Evolutionary conservation across 2,329 filamentous ascomycete species (phyloP).

Genomic region (Beauveria rudraprayagi): DNA sequence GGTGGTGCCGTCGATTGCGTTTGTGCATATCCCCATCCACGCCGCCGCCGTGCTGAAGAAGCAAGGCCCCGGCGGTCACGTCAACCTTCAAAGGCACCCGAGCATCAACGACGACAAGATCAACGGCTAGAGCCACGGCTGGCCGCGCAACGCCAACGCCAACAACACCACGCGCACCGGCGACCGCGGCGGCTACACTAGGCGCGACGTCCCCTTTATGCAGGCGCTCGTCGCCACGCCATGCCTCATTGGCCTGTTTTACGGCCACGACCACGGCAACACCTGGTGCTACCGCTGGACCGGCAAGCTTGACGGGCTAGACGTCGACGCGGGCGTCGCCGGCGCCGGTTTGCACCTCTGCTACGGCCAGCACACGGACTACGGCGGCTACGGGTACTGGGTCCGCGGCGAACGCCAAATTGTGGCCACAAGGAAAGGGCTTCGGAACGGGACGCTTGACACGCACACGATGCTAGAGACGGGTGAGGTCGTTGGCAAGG

Average conservation of each 20-base stretch:
- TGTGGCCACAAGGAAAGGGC: slow-evolving; percentile 22
- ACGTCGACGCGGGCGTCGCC: slow-evolving; percentile 10
- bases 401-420: slow-evolving; percentile 41
- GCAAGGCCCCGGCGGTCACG: slow-evolving; percentile 12
- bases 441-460: slow-evolving; percentile 34
- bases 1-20: slow-evolving; percentile 36
- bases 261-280: slow-evolving; percentile 52
- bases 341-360: slow-evolving; percentile 28
- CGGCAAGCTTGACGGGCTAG: slow-evolving; percentile 15
- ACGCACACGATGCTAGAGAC: slow-evolving; percentile 52
- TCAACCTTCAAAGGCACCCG: slow-evolving; percentile 22
- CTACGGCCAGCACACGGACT: slow-evolving; percentile 55
- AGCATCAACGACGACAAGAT: slow-evolving; percentile 26
- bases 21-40: slow-evolving; percentile 39
- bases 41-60: slow-evolving; percentile 21
- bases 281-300: slow-evolving; percentile 40
- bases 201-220: slow-evolving; percentile 49
- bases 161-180: neutral
- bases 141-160: slow-evolving; percentile 18
- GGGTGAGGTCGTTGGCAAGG: slow-evolving; percentile 36
- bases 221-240: slow-evolving; percentile 39
- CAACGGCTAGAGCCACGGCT: slow-evolving; percentile 23
- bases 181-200: slow-evolving; percentile 20
- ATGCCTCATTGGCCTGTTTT: slow-evolving; percentile 45
- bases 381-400: slow-evolving; percentile 56